Conservation (phyloP, 1,284 basidiomycete species). For the Hemileia vastatrix region DNA sequence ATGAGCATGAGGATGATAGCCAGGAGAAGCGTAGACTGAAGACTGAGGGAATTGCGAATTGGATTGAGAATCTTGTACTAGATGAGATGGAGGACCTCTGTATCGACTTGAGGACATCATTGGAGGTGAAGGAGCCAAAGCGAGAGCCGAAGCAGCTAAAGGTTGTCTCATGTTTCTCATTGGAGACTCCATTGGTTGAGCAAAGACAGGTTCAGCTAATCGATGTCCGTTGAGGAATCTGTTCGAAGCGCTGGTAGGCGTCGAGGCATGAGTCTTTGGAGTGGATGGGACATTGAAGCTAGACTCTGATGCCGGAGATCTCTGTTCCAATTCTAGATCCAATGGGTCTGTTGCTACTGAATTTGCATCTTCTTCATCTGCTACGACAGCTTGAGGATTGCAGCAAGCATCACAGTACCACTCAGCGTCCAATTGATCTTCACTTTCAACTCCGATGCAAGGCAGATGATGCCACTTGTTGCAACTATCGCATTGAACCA, state of each 20-base stretch:
- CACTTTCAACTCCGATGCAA: slow-evolving; percentile 38
- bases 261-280: background rate
- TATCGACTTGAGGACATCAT: background rate
- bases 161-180: background rate
- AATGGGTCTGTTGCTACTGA: background rate
- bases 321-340: background rate
- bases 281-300: background rate
- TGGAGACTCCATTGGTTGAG: background rate
- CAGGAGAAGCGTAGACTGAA: background rate
- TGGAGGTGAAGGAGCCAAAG: background rate
- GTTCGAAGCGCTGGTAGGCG: background rate
- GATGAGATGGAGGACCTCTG: background rate
- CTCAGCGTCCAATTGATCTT: slow-evolving; percentile 38
- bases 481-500: slow-evolving; percentile 44
- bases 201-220: background rate
- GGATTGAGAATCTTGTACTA: background rate
- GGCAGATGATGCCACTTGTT: slow-evolving; percentile 40
- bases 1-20: background rate
- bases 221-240: background rate
- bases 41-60: background rate
- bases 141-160: background rate
- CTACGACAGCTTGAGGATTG: background rate
- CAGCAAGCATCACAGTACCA: slow-evolving; percentile 40
- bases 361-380: background rate
- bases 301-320: background rate